Evolutionary conservation across 331 rosid genomes (phyloP), one percentile per base, ranked within the genome.

Genomic region (Malus hybrid): DNA sequence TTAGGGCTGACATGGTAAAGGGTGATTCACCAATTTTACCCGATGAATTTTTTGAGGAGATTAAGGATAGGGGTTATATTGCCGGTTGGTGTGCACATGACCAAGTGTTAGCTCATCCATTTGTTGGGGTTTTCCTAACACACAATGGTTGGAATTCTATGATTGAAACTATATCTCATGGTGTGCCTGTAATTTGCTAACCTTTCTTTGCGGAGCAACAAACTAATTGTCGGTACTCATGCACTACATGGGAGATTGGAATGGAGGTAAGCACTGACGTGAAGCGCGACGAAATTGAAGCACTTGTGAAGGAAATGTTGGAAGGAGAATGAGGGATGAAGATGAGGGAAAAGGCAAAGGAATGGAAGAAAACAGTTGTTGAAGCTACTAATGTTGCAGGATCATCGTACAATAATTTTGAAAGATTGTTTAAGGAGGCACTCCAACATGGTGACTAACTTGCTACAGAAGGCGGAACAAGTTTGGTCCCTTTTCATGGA

Each of bases 81-180:
- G 58, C 82, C 73, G 80, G 48, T 46, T 89, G 93, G 93, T 83
- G 87, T 30, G 76, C 60, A 0, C 88, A 87, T 46, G 73, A 80
- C 0, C 68, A 85, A 82, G 93, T 89, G 3, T 60, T 85, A 3
- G 84, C 65, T n/a, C 93, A 89, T 75, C 83, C 86, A 13, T 87
- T 88, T 3, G 20, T 83, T 28, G 91, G 87, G n/a, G 86, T 19
- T 1, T 89, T 85, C 20, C n/a, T 83, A 15, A 87, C 88, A 11
- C 88, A 88, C 57, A 75, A 87, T 75, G 92, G 89, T 16, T 88
- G 92, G 92, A 88, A 88, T 57, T 78, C 91, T 44, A 66, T 66
- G 0, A 2, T 80, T 5, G 93, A 85, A 68, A 60, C 80, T 64
- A 28, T 87, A 14, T 78, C 79, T 61, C 44, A n/a, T 10, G 88